Base-by-base conservation (phyloP, 352 stramenopile species). In the Pilasporangium apinafurcum region DNA sequence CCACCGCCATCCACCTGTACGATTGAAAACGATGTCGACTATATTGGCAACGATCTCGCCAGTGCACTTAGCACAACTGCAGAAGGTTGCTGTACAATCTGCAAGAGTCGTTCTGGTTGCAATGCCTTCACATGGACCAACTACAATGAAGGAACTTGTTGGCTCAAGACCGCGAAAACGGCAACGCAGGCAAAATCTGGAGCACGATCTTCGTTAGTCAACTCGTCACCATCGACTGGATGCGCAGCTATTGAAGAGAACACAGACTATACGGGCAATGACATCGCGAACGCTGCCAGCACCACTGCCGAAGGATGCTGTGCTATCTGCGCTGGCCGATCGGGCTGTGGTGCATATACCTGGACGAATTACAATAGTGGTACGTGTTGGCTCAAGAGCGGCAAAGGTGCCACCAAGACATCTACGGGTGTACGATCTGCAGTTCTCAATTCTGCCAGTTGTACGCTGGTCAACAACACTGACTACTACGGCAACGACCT, bases 101-200 rank as follows among this genome's bases (percentile, higher is more conserved):
- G 44, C 27, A 29, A 24, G 9, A 9, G 21, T 3, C 24, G 37
- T 1, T 21, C 12, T 1, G 60, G 56, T 13, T 85, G 72, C 47
- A 36, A 39, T 7, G 68, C 63, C 4, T 85, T 74, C 34, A 64
- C 68, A 10, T 84, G 66, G 66, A 62, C 33, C 35, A 59, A 66
- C 44, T 49, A 38, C 21, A 58, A 65, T 30, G 64, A 62, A 4
- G 75, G 75, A 12, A 71, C 48, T 20, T 87, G 75, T 57, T 85
- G 69, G 58, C 59, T 85, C 35, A 87, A 85, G 58, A 75, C 47
- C n/a, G 21, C 14, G 29, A 72, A 65, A 39, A 54, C 51, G 8
- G 13, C 28, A 10, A 45, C 48, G 24, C 26, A 20, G 18, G 16
- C 18, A n/a, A 39, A 44, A 9, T 4, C 18, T 7, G 38, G 31